A percentile compares a stretch with the other conserved stretches of the same genome.
phyloP scores from a whole-genome alignment of 352 stramenopile species.

The Thalassiosira pacifica region DNA sequence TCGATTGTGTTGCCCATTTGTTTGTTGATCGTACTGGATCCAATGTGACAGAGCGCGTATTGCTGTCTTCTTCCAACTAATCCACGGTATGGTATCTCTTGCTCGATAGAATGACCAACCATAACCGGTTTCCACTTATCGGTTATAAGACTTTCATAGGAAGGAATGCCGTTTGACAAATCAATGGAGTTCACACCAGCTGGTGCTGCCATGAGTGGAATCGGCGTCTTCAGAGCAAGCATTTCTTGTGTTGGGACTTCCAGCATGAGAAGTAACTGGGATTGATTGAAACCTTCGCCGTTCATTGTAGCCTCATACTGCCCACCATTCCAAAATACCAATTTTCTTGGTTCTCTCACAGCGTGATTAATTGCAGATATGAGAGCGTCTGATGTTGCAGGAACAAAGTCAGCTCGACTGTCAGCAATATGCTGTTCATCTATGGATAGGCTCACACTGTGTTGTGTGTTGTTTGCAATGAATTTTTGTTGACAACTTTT shows the following conservation, averaged over 20 bases:
- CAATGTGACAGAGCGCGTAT: constrained; percentile 48
- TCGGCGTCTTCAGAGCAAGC: constrained; percentile 1
- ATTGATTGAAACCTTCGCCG: constrained; percentile 35
- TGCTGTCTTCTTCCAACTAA: constrained; percentile 26
- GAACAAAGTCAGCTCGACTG: constrained; percentile 21
- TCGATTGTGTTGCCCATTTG: constrained; percentile 40
- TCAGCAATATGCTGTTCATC: constrained; percentile 24
- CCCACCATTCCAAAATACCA: constrained; percentile 52
- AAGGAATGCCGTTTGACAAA: constrained; percentile 3
- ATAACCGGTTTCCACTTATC: constrained; percentile 41
- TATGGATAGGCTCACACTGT: constrained; percentile 14
- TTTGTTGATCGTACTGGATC: constrained; percentile 46
- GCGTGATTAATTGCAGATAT: constrained; percentile 37
- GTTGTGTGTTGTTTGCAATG: background rate
- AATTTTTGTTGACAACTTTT: constrained; percentile 16
- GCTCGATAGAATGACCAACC: constrained; percentile 14
- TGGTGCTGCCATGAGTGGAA: constrained; percentile 27
- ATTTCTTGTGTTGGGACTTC: constrained; percentile 28
- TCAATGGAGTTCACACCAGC: constrained; percentile 4
- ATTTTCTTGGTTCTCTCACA: constrained; percentile 34
- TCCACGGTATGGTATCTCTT: background rate
- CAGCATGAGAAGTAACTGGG: constrained; percentile 39
- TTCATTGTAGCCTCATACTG: constrained; percentile 58
- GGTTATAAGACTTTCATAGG: constrained; percentile 4
- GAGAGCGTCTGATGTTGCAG: background rate